phyloP scores from a whole-genome alignment of 2,329 filamentous ascomycete genomes.

The Aspergillus novofumigatus region DNA sequence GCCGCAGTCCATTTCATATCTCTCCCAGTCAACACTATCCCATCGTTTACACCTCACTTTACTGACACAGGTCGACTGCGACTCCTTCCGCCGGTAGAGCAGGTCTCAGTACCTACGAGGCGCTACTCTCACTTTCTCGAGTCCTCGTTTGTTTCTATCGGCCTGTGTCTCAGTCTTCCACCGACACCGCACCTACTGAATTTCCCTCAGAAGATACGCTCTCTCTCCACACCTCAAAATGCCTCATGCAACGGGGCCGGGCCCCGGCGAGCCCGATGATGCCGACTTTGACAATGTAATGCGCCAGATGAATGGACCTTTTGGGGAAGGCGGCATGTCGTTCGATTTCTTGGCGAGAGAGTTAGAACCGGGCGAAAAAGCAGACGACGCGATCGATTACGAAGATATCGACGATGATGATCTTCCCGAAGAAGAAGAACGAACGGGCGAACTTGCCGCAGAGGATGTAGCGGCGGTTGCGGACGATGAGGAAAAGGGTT shows the following conservation, averaged over 20 bases:
- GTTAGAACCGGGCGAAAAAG: conserved; percentile 63
- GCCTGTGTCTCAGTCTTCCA: background rate
- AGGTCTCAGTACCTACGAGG: conserved; percentile 8
- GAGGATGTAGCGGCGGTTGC: conserved; percentile 58
- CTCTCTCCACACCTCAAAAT: conserved; percentile 21
- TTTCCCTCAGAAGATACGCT: background rate
- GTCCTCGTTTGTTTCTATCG: background rate
- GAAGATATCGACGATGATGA: conserved; percentile 92
- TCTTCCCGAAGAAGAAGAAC: conserved; percentile 60
- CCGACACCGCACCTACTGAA: background rate
- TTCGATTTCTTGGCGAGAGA: conserved; percentile 41
- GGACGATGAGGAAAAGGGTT: conserved; percentile 22
- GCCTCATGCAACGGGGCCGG: conserved; percentile 36
- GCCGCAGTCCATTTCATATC: background rate
- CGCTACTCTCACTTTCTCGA: background rate
- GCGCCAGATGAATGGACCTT: conserved; percentile 38
- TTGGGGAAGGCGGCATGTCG: conserved; percentile 26
- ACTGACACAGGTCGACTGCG: background rate
- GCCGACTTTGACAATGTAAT: conserved; percentile 40
- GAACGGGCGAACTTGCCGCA: conserved; percentile 10
- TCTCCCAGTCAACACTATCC: background rate
- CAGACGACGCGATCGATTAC: conserved; percentile 85
- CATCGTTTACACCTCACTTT: background rate
- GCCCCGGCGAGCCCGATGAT: conserved; percentile 30
- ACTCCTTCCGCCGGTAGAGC: conserved; percentile 2